Evolutionary conservation across 352 stramenopile species (phyloP).

Genomic region (Elongisporangium anandrum): DNA sequence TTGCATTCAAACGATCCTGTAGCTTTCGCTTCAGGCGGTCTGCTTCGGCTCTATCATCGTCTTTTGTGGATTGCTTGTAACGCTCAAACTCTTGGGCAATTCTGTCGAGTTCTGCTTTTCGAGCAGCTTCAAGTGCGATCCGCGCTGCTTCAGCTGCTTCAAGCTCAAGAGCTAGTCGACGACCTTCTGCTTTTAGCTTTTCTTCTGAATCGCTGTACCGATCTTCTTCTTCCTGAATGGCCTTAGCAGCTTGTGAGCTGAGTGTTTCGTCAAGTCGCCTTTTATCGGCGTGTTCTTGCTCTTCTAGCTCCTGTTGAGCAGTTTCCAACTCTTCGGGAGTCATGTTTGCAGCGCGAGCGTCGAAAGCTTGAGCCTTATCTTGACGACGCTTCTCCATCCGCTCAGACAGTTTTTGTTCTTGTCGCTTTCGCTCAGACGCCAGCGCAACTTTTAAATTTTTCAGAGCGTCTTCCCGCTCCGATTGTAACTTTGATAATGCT

Average conservation of each 20-base stretch:
- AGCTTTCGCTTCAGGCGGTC: not conserved
- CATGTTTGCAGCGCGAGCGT: conserved; percentile 6
- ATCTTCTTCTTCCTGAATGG: conserved; percentile 13
- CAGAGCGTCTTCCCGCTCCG: conserved; percentile 18
- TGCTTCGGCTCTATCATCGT: conserved; percentile 11
- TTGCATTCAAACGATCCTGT: conserved; percentile 3
- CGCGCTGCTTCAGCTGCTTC: conserved; percentile 22
- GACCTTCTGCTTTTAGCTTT: not conserved
- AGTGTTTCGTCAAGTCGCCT: conserved; percentile 16
- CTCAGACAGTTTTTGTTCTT: conserved; percentile 34
- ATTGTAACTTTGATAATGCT: conserved; percentile 13
- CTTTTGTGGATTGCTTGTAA: conserved; percentile 6
- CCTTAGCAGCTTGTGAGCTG: conserved; percentile 13
- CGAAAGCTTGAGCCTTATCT: conserved; percentile 10
- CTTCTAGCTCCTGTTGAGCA: conserved; percentile 9
- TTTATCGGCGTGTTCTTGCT: conserved; percentile 16
- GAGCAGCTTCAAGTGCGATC: conserved; percentile 17
- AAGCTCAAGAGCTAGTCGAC: conserved; percentile 3
- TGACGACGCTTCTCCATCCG: conserved; percentile 14
- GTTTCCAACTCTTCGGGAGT: conserved; percentile 3
- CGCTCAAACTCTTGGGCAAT: conserved; percentile 20
- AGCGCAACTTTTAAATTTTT: conserved; percentile 15
- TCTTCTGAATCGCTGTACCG: conserved; percentile 2
- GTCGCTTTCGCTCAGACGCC: conserved; percentile 19
- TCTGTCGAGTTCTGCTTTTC: conserved; percentile 21